These are phyloP conservation scores for Rhizopogon vesiculosus DNA, from an alignment of 768 basidiomycete genomes.

Conservation along the genomic window DNA sequence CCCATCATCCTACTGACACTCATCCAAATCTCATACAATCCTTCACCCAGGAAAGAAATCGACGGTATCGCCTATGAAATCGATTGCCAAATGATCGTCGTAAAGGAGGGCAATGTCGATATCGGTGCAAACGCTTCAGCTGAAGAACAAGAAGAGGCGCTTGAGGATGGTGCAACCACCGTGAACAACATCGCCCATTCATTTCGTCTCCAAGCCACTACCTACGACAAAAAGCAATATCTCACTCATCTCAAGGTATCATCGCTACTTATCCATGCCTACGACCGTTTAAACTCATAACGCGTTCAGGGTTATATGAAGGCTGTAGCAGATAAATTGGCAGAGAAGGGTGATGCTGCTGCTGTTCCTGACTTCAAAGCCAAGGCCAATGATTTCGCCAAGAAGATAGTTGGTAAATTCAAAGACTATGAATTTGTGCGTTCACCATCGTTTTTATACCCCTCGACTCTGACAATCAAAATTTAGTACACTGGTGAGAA, in stretches of 20 bases:
- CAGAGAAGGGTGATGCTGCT: conserved; percentile 42
- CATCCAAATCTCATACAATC: conserved; percentile 3
- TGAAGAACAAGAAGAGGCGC: conserved; percentile 77
- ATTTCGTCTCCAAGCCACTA: conserved; percentile 79
- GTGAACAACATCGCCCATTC: conserved; percentile 93
- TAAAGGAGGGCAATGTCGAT: conserved; percentile 81
- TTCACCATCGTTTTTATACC: background rate
- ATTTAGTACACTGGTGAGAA: conserved; percentile 62
- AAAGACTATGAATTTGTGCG: conserved; percentile 92
- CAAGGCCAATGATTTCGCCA: conserved; percentile 69
- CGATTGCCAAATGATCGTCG: conserved; percentile 64
- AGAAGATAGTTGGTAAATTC: conserved; percentile 88
- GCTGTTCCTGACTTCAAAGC: conserved; percentile 77
- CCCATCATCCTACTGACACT: background rate
- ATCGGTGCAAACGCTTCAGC: conserved; percentile 95
- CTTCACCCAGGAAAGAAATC: conserved; percentile 58
- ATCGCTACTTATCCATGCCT: background rate
- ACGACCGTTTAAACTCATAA: background rate
- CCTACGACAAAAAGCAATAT: conserved; percentile 91
- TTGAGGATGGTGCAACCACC: conserved; percentile 70
- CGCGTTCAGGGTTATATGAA: conserved; percentile 85
- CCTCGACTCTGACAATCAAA: conserved; percentile 1
- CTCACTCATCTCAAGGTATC: conserved; percentile 75
- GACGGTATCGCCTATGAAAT: conserved; percentile 85
- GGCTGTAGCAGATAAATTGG: conserved; percentile 65